phyloP scores from a whole-genome alignment of 768 basidiomycete genomes.

The Russula lepida region DNA sequence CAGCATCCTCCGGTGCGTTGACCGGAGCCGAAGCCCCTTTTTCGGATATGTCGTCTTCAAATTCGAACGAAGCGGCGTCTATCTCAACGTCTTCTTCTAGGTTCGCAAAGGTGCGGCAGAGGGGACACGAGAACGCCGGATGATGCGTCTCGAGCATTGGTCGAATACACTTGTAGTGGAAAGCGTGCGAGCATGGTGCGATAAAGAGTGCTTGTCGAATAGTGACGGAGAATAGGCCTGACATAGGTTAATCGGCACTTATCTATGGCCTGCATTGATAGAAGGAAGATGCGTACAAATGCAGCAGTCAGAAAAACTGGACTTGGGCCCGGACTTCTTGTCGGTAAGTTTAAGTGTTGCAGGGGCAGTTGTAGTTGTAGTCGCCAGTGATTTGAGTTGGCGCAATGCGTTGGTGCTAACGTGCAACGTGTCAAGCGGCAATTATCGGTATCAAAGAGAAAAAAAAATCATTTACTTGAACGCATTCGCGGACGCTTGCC shows the following conservation, averaged over 20 bases:
- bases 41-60: constrained; percentile 1
- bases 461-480: constrained; percentile 61
- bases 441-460: constrained; percentile 8
- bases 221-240: constrained; percentile 75
- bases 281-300: constrained; percentile 56
- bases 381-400: constrained; percentile 66
- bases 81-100: constrained; percentile 92
- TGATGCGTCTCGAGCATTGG: constrained; percentile 85
- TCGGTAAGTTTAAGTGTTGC: constrained; percentile 17
- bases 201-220: constrained; percentile 96
- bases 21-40: background rate
- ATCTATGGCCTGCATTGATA: background rate
- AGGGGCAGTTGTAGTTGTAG: constrained; percentile 25
- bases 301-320: constrained; percentile 74
- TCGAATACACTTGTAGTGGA: constrained; percentile 95
- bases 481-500: constrained; percentile 81
- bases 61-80: constrained; percentile 28
- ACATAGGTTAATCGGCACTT: background rate
- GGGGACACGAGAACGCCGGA: constrained; percentile 89
- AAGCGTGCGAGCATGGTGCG: constrained; percentile 93
- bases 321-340: constrained; percentile 27
- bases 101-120: constrained; percentile 92
- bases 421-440: background rate
- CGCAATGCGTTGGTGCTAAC: constrained; percentile 64
- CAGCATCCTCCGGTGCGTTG: constrained; percentile 5